Percentiles rank a stretch among this genome's conserved stretches.
Conservation (phyloP, 2,329 filamentous ascomycete species). For the Fusarium vanettenii region DNA sequence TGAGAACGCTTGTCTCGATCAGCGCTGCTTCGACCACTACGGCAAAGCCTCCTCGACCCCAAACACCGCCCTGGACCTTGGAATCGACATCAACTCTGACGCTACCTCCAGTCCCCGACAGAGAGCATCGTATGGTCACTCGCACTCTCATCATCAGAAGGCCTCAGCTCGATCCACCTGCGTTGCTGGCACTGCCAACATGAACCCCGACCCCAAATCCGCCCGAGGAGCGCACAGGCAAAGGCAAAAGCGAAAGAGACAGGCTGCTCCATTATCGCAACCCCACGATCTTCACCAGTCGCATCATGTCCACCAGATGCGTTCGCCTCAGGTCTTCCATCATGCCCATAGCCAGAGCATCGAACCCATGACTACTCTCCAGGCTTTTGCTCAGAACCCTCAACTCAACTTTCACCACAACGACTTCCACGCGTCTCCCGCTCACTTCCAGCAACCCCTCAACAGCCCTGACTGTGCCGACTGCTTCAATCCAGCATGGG, state of each 20-base stretch:
- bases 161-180: constrained; percentile 25
- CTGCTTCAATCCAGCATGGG: constrained; percentile 27
- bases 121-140: not conserved
- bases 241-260: constrained; percentile 28
- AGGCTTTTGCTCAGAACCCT: constrained; percentile 32
- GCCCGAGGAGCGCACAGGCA: constrained; percentile 25
- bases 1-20: constrained; percentile 48
- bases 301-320: constrained; percentile 27
- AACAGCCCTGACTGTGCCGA: constrained; percentile 12
- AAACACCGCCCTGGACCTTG: constrained; percentile 24
- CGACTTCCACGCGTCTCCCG: constrained; percentile 24
- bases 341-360: constrained; percentile 26
- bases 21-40: constrained; percentile 42
- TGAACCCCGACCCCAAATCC: constrained; percentile 4
- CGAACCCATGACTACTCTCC: constrained; percentile 38
- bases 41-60: constrained; percentile 27
- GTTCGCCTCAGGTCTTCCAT: constrained; percentile 22
- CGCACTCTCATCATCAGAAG: constrained; percentile 9
- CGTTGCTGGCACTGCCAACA: constrained; percentile 15
- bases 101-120: not conserved
- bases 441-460: constrained; percentile 30
- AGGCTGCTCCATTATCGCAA: constrained; percentile 17
- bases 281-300: constrained; percentile 25
- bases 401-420: constrained; percentile 32
- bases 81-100: constrained; percentile 29